Base-by-base conservation (phyloP, 2,329 filamentous ascomycete genomes). In the Parafenestella ontariensis region DNA sequence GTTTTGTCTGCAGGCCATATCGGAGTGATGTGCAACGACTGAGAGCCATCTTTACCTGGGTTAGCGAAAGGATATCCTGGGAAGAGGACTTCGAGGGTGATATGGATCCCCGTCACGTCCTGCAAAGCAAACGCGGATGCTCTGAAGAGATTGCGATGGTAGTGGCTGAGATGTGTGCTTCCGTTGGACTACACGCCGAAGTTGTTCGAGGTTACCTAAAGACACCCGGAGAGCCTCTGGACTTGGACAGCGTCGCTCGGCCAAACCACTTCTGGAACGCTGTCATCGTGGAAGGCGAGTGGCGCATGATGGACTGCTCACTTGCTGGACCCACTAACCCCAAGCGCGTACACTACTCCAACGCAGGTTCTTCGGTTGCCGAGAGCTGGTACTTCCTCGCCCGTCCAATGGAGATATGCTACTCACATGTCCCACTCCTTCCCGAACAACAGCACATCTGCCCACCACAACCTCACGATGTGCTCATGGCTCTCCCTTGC, bases 211-310 rank as follows among this genome's bases (percentile, higher is more conserved):
- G 95, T 0, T 98, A 95, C 70, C 85, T 99, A 51, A 99, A 99
- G 74, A 83, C 85, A 1, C 95, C 95, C 0, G 94, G 94, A 0
- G 95, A 98, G 54, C 59, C 62, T 9, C 49, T 78, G 8, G 93
- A 98, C 66, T 81, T 92, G 39, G 90, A 90, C 58, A 89, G 89
- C 53, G 86, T 94, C 74, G 91, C 91, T n/a, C 87, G 89, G 26
- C 85, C 94, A 0, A 99, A 99, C 69, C 95, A 99, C 77, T 98
- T 90, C 87, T 99, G 95, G 95, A 99, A 99, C 66, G 88, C 92
- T 0, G 91, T 98, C 17, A 79, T 97, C 31, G 88, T 97, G 8
- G 95, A 99, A 74, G 89, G 90, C 20, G 92, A 97, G 77, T 99
- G 95, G 95, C 89, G 95, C 46, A 90, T 98, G 62, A 91, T 99